Evolutionary conservation across 1,139 yeast genomes (phyloP), one percentile per base, ranked within the genome.

Genomic region (Taphrina flavorubra): DNA sequence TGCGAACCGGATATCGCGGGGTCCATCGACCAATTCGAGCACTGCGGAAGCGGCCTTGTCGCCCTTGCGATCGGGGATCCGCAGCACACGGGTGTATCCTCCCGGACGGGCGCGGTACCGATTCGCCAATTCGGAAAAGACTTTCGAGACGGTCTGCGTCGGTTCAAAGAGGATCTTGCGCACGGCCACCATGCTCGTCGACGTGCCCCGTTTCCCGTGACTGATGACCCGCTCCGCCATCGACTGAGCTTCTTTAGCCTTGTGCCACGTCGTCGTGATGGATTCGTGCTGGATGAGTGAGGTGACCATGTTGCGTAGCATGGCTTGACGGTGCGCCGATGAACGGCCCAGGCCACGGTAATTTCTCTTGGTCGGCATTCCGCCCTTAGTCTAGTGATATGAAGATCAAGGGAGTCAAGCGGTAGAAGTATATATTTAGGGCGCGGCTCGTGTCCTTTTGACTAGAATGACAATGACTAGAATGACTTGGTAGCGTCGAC

Each of bases 1-100:
- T 86, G 96, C 89, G 73, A 87, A 84, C 74, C 88, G 86, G 81
- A 90, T 84, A 76, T 91, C 97, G 73, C 86, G 84, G 40, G 85
- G 85, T 13, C 89, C 87, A 74, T 90, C 97, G 1, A 94, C 96
- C 67, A 95, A 81, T 78, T 95, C 99, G 69, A 95, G 77, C 16
- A 94, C 87, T 1, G 96, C 87, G 83, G 90, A 94, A 31, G 95
- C 94, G 0, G 98, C 97, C 72, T 88, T 89, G 77, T 95, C 99
- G 73, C 94, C 95, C 67, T 88, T 79, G 74, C 99, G 83, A 42
- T 95, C 92, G 78, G 94, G 98, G 72, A 95, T 81, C 74, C 86
- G 87, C 73, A 92, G 80, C 70, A 92, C 86, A 73, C 99, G 85
- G 14, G 98, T 92, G 80, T 88, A 94, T 1, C 98, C 98, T 71